phyloP scores from a whole-genome alignment of 495 filamentous ascomycete genomes.

The Penicillium parvum region DNA sequence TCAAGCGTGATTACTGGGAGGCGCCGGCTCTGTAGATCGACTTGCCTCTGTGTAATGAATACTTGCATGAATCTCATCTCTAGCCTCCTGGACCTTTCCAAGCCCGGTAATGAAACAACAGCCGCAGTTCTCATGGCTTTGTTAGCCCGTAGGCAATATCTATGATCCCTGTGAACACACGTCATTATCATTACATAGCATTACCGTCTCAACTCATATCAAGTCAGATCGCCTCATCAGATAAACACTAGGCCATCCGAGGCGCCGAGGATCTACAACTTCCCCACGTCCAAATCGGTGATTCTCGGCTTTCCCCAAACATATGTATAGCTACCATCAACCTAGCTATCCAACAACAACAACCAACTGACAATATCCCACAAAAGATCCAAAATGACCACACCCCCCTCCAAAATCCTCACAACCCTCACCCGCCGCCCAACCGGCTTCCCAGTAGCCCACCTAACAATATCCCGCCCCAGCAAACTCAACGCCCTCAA shows the following conservation, averaged over 20 bases:
- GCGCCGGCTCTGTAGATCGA: slow-evolving; percentile 59
- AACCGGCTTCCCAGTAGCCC: slow-evolving; percentile 18
- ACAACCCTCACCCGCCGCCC: slow-evolving; percentile 12
- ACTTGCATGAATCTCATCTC: neutral
- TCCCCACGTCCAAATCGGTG: slow-evolving; percentile 14
- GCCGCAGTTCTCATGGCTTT: too few species aligned
- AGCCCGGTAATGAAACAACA: neutral
- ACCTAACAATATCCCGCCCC: slow-evolving; percentile 21
- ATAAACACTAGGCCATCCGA: neutral
- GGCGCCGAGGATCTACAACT: neutral
- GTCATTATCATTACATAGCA: too few species aligned
- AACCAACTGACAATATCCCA: neutral
- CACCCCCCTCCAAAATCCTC: slow-evolving; percentile 13
- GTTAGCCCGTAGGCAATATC: too few species aligned
- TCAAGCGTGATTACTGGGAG: slow-evolving; percentile 78
- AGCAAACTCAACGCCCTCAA: slow-evolving; percentile 24
- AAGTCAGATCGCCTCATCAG: too few species aligned
- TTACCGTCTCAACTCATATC: too few species aligned
- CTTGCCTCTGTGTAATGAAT: neutral
- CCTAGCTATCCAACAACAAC: neutral
- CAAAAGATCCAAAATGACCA: neutral
- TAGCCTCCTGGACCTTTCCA: neutral
- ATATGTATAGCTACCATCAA: neutral
- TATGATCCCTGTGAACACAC: too few species aligned
- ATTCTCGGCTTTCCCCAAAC: slow-evolving; percentile 6